Conservation (phyloP, 2,329 filamentous ascomycete species). For the Seiridium unicorne region DNA sequence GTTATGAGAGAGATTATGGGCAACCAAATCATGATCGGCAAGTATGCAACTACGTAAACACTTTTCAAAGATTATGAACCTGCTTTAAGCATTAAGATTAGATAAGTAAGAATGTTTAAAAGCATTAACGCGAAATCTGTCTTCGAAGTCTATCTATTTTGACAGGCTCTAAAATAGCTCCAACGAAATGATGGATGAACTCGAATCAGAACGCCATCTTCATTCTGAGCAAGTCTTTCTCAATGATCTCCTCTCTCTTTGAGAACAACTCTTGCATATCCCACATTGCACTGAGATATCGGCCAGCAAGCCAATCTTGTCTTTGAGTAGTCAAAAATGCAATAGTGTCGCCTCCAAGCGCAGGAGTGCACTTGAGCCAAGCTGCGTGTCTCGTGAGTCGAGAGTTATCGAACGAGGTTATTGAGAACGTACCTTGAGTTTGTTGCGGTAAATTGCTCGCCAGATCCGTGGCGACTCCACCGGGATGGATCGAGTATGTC, state of each 20-base stretch:
- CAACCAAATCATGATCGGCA: neutral
- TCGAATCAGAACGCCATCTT: slow-evolving; percentile 11
- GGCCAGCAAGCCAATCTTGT: slow-evolving; percentile 29
- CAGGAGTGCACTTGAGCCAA: slow-evolving; percentile 21
- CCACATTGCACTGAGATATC: slow-evolving; percentile 38
- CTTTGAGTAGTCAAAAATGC: slow-evolving; percentile 25
- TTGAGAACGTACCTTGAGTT: slow-evolving; percentile 18
- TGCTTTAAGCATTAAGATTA: too few relatives aligned
- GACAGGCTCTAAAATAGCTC: too few relatives aligned
- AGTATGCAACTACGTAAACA: neutral
- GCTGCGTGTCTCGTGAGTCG: slow-evolving; percentile 9
- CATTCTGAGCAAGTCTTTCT: slow-evolving; percentile 23
- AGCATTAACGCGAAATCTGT: too few relatives aligned
- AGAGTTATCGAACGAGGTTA: neutral
- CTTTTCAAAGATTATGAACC: too few relatives aligned
- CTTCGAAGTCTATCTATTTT: too few relatives aligned
- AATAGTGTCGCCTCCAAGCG: slow-evolving; percentile 25
- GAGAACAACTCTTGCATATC: slow-evolving; percentile 32
- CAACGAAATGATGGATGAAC: too few relatives aligned
- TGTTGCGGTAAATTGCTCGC: slow-evolving; percentile 10
- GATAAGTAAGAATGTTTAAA: too few relatives aligned
- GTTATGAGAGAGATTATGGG: neutral
- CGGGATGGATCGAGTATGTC: slow-evolving; percentile 41
- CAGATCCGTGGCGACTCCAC: slow-evolving; percentile 36
- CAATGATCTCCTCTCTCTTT: slow-evolving; percentile 25